Percentiles rank a stretch among this genome's conserved stretches.
These are phyloP conservation scores for Candida maltosa DNA, from an alignment of 805 yeast species.

Conservation along the genomic window DNA sequence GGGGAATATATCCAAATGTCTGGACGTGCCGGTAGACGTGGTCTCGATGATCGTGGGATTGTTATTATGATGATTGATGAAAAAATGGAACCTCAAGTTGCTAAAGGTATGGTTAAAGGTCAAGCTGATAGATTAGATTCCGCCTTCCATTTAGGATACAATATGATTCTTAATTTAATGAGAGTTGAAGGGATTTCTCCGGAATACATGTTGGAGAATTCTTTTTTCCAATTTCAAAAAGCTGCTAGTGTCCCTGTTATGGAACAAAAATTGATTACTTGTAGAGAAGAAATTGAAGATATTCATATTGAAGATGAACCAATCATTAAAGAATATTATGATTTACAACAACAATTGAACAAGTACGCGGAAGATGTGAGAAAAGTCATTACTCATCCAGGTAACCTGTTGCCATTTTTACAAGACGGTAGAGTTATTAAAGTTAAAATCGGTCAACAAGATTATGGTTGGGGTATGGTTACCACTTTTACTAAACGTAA, in stretches of 20 bases:
- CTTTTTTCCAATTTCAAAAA: conserved; percentile 94
- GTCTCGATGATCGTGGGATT: conserved; percentile 97
- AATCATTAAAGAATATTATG: conserved; percentile 77
- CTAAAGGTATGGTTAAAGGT: conserved; percentile 99
- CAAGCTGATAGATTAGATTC: conserved; percentile 97
- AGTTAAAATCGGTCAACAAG: conserved; percentile 55
- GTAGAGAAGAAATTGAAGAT: conserved; percentile 45
- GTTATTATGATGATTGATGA: conserved; percentile 99
- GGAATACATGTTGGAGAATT: conserved; percentile 91
- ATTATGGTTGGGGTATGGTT: conserved; percentile 97
- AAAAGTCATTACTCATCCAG: conserved; percentile 86
- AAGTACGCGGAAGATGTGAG: conserved; percentile 72
- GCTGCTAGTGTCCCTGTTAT: conserved; percentile 84
- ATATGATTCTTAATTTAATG: conserved; percentile 93
- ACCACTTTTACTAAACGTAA: conserved; percentile 70
- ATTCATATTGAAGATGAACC: conserved; percentile 71
- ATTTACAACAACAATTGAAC: conserved; percentile 67
- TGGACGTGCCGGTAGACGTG: conserved; percentile 99
- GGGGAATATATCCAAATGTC: conserved; percentile 99
- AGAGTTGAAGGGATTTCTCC: conserved; percentile 98
- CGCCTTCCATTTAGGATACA: conserved; percentile 95
- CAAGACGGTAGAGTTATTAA: conserved; percentile 86
- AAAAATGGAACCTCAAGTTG: conserved; percentile 98
- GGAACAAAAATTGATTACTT: conserved; percentile 60
- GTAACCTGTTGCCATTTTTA: conserved; percentile 75